Evolutionary conservation across 768 basidiomycete species (phyloP).

Genomic region (Rhizopogon roseolus): DNA sequence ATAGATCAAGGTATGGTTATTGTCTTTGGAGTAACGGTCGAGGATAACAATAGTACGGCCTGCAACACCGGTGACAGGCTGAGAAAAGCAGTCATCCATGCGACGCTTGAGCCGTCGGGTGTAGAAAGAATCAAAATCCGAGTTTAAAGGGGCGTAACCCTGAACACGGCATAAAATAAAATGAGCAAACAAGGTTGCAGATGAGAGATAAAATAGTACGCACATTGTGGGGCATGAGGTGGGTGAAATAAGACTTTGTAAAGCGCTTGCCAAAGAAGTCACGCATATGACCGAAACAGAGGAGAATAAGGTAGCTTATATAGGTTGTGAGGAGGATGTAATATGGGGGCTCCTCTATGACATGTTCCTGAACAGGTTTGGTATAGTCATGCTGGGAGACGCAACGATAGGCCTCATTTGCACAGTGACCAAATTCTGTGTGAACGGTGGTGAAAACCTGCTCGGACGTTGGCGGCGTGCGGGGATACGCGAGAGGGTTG

Average conservation of each 20-base stretch:
- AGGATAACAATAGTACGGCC: slow-evolving; percentile 86
- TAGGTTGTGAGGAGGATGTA: slow-evolving; percentile 91
- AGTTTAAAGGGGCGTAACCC: slow-evolving; percentile 96
- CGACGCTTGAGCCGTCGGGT: slow-evolving; percentile 92
- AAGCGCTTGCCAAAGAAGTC: slow-evolving; percentile 94
- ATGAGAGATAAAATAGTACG: slow-evolving; percentile 28
- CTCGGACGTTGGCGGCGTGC: slow-evolving; percentile 73
- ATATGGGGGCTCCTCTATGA: slow-evolving; percentile 85
- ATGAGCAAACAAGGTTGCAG: background rate
- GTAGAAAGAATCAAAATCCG: slow-evolving; percentile 99
- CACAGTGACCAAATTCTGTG: slow-evolving; percentile 91
- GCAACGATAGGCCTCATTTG: slow-evolving; percentile 68
- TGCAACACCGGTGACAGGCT: slow-evolving; percentile 91
- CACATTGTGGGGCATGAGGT: slow-evolving; percentile 82
- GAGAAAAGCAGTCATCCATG: slow-evolving; percentile 92
- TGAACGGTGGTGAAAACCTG: slow-evolving; percentile 77
- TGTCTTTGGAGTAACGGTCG: slow-evolving; percentile 80
- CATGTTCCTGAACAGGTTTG: slow-evolving; percentile 43
- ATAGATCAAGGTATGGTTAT: slow-evolving; percentile 71
- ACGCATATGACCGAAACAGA: slow-evolving; percentile 86
- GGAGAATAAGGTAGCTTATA: slow-evolving; percentile 89
- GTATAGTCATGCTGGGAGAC: slow-evolving; percentile 52
- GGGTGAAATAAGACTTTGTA: slow-evolving; percentile 60
- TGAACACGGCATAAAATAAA: slow-evolving; percentile 27
- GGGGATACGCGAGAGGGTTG: slow-evolving; percentile 58